Evolutionary conservation across 2,329 filamentous ascomycete species (phyloP).

Genomic region (Alternaria arbusti): DNA sequence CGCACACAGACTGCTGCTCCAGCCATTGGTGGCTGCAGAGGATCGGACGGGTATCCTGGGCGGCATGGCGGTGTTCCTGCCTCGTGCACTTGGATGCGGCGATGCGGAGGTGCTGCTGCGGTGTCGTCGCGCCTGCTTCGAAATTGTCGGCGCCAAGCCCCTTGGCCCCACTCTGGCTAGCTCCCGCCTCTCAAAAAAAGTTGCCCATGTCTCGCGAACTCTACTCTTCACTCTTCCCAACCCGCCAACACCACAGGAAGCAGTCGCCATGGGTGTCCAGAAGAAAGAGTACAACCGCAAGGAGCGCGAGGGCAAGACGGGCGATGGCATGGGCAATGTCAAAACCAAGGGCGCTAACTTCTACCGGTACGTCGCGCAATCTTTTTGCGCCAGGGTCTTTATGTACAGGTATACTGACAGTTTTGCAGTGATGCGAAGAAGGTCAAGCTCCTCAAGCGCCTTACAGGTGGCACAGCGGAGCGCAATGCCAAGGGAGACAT

Average conservation of each 20-base stretch:
- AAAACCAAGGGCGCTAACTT: constrained; percentile 98
- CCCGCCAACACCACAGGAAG: constrained; percentile 8
- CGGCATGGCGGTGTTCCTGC: constrained; percentile 46
- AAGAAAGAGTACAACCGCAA: constrained; percentile 91
- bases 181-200: constrained; percentile 28
- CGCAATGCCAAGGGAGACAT: constrained; percentile 85
- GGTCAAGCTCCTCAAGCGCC: constrained; percentile 86
- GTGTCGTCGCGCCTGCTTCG: constrained; percentile 20
- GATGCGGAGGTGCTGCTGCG: constrained; percentile 22
- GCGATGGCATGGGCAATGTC: constrained; percentile 90
- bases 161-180: constrained; percentile 15
- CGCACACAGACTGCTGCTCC: constrained; percentile 11
- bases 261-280: constrained; percentile 74
- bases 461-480: constrained; percentile 83
- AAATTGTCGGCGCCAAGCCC: constrained; percentile 36
- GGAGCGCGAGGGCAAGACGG: constrained; percentile 81
- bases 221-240: constrained; percentile 18
- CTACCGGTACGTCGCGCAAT: constrained; percentile 61
- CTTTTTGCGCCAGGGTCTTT: not conserved
- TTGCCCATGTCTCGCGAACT: constrained; percentile 17
- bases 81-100: not conserved
- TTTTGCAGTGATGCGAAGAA: constrained; percentile 71
- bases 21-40: constrained; percentile 20
- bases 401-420: not conserved
- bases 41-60: constrained; percentile 48